phyloP scores from a whole-genome alignment of 257 asterid genomes.

The Orobanche coerulescens region DNA sequence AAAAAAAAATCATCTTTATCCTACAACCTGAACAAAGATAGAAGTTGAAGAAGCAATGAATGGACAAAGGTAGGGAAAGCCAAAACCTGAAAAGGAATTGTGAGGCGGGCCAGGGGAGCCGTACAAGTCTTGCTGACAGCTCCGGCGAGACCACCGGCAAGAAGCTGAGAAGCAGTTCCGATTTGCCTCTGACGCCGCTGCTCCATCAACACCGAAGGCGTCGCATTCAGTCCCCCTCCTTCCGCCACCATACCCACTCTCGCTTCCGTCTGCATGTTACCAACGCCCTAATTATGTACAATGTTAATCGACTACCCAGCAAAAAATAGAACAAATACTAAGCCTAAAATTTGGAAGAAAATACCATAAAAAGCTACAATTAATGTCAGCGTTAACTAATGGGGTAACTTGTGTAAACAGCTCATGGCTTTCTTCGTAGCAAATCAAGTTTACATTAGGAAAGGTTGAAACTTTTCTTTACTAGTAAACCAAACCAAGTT shows the following conservation, averaged over 20 bases:
- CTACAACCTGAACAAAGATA: background rate
- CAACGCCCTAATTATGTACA: conserved; percentile 10
- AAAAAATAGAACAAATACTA: background rate
- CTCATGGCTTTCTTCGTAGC: conserved; percentile 1
- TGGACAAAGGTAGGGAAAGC: background rate
- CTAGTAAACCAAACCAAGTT: too few relatives aligned
- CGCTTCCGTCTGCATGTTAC: conserved; percentile 67
- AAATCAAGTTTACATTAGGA: too few relatives aligned
- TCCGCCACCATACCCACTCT: conserved; percentile 64
- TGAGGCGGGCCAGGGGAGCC: conserved; percentile 84
- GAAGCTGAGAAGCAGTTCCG: conserved; percentile 61
- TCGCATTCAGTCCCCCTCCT: conserved; percentile 43
- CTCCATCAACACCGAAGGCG: conserved; percentile 46
- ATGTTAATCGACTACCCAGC: background rate
- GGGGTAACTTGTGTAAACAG: conserved; percentile 14
- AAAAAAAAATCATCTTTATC: background rate
- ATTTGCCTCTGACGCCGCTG: conserved; percentile 41
- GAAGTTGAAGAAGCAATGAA: background rate
- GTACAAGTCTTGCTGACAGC: conserved; percentile 87
- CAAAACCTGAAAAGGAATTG: conserved; percentile 69
- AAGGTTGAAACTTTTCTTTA: too few relatives aligned
- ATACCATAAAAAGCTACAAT: background rate
- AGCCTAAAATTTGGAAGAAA: conserved; percentile 3
- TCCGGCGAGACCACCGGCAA: conserved; percentile 89
- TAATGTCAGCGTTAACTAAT: background rate